Conservation (phyloP, 2,329 filamentous ascomycete species). For the Sclerotinia glacialis region DNA sequence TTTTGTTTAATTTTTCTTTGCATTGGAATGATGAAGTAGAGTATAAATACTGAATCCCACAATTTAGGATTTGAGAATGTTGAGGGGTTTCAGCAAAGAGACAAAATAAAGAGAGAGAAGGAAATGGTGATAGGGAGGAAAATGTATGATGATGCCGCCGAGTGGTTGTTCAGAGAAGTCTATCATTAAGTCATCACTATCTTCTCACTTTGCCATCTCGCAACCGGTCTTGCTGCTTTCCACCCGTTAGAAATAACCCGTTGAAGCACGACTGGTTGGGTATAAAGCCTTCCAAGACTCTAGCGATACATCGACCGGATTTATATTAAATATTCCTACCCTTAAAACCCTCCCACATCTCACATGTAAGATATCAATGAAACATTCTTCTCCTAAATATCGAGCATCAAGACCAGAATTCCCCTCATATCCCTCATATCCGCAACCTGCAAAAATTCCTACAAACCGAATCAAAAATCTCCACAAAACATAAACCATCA, state of each 20-base stretch:
- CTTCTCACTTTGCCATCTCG: neutral
- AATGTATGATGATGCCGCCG: slow-evolving; percentile 18
- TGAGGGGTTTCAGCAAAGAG: neutral
- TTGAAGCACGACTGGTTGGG: neutral
- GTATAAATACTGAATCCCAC: neutral
- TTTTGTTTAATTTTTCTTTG: neutral
- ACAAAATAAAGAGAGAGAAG: neutral
- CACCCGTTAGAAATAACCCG: neutral
- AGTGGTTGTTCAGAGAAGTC: slow-evolving; percentile 20
- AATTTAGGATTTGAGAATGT: slow-evolving; percentile 7
- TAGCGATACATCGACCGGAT: neutral
- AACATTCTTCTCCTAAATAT: neutral
- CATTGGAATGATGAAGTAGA: neutral
- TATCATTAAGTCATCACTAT: neutral
- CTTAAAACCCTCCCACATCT: neutral
- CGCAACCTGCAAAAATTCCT: too few relatives aligned
- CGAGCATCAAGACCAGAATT: neutral
- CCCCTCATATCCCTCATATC: neutral
- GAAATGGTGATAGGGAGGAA: neutral
- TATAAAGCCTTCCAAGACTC: neutral
- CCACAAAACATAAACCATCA: too few relatives aligned
- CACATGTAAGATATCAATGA: neutral
- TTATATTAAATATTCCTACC: neutral
- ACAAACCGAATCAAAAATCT: too few relatives aligned
- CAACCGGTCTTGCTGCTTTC: too few relatives aligned